Evolutionary conservation across 768 basidiomycete genomes (phyloP).

Genomic region (Fibroporia radiculosa): DNA sequence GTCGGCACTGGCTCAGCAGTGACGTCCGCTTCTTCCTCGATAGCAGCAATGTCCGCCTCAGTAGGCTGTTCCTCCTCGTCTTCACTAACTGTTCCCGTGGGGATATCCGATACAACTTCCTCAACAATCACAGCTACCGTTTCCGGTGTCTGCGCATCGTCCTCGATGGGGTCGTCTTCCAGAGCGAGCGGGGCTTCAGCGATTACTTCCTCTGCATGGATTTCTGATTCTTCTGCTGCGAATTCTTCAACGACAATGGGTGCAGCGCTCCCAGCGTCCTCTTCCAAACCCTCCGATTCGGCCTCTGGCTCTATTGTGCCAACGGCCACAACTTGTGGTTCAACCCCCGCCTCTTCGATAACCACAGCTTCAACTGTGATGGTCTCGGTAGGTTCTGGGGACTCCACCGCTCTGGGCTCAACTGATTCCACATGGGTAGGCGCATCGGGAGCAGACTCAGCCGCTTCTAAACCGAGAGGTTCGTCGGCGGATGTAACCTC

Average conservation of each 20-base stretch:
- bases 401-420: not conserved
- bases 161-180: not conserved
- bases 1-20: not conserved
- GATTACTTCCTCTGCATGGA: not conserved
- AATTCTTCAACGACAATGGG: not conserved
- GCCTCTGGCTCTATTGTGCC: too few relatives aligned
- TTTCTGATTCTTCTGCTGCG: not conserved
- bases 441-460: not conserved
- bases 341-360: not conserved
- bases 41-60: not conserved
- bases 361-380: not conserved
- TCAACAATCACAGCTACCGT: not conserved
- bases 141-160: not conserved
- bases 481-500: too few relatives aligned
- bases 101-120: not conserved
- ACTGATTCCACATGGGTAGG: not conserved
- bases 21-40: not conserved
- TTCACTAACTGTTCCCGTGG: not conserved
- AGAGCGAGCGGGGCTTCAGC: not conserved
- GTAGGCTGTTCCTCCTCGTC: not conserved
- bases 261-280: too few relatives aligned
- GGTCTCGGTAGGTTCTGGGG: not conserved
- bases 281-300: not conserved
- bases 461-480: too few relatives aligned
- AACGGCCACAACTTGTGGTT: too few relatives aligned